These are phyloP conservation scores for Myxozyma vanderwaltii DNA, from an alignment of 805 yeast species.

Conservation along the genomic window DNA sequence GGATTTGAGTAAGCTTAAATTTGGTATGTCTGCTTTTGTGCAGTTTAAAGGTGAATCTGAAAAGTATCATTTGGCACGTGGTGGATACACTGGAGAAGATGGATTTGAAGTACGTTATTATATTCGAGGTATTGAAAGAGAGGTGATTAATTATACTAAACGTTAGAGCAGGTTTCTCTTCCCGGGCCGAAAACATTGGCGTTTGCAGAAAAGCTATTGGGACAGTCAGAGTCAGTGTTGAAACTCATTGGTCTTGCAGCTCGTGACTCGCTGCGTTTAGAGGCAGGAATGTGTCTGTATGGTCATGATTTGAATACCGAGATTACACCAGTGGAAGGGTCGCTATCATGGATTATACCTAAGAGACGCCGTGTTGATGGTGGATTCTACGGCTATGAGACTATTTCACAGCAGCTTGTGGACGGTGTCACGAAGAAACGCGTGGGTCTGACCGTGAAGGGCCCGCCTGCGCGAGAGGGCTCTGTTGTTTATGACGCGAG, in stretches of 20 bases:
- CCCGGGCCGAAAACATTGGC: slow-evolving; percentile 49
- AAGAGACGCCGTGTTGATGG: slow-evolving; percentile 65
- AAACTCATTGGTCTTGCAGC: slow-evolving; percentile 97
- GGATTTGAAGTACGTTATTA: slow-evolving; percentile 80
- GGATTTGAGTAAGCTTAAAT: slow-evolving; percentile 63
- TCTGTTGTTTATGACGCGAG: slow-evolving; percentile 4
- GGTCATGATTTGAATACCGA: slow-evolving; percentile 85
- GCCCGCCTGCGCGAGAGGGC: slow-evolving; percentile 85
- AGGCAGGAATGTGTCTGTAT: slow-evolving; percentile 98
- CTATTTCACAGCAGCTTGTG: slow-evolving; percentile 67
- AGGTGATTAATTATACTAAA: background rate
- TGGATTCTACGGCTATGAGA: slow-evolving; percentile 75
- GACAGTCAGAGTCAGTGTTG: slow-evolving; percentile 54
- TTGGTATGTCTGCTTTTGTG: slow-evolving; percentile 54
- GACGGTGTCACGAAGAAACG: slow-evolving; percentile 58
- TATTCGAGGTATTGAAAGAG: background rate
- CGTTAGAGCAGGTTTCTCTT: slow-evolving; percentile 37
- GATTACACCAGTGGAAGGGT: slow-evolving; percentile 84
- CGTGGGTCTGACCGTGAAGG: slow-evolving; percentile 70
- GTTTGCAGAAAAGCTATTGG: slow-evolving; percentile 63
- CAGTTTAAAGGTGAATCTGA: slow-evolving; percentile 34
- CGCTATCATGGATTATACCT: slow-evolving; percentile 86
- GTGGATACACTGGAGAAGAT: slow-evolving; percentile 98
- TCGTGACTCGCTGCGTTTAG: slow-evolving; percentile 89
- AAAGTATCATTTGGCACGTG: slow-evolving; percentile 74